Base-by-base conservation (phyloP, 2,329 filamentous ascomycete genomes). In the Ophiostoma ulmi region DNA sequence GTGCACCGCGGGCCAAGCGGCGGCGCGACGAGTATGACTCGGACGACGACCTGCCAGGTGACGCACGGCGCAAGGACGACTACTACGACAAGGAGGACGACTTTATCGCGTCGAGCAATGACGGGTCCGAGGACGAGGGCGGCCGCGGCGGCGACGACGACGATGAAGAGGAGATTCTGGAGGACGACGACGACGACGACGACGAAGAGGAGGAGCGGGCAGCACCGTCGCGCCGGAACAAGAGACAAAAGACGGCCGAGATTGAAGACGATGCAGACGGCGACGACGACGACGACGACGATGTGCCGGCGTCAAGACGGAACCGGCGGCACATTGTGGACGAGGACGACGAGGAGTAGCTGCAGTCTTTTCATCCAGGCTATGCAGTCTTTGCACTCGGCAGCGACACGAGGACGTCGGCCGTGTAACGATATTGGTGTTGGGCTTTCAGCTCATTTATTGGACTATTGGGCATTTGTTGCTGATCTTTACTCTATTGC, bases 61-160 rank as follows among this genome's bases (percentile, higher is more conserved):
- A 87, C 41, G 82, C 82, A 65, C 84, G 85, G 41, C 86, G 87
- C 69, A 85, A 90, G 72, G 90, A 94, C 74, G 90, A 92, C 75
- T 94, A 94, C 77, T 94, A 94, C 77, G 91, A 94, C 73, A 85
- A 90, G 77, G 90, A 90, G 44, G 91, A 94, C 76, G 91, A 90
- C 71, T 94, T 94, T 77, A 86, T 94, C 70, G 91, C 90, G 3
- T 84, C 84, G 3, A 93, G 90, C 75, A 91, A 93, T 74, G 90
- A 92, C 72, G 63, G 63, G 20, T 65, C 63, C 1, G 91, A 93
- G 61, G 79, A 79, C 39, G 65, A 67, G 38, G 38, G 70, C 65
- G 87, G 86, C 44, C 87, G 88, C 6, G 86, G 84, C 69, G 85
- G 85, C 52, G 86, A 85, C 35, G 89, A 91, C 5, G 86, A 82